A percentile compares a stretch with the other conserved stretches of the same genome.
These are phyloP conservation scores for Corrigiola litoralis DNA, from an alignment of 179 eudicot species.

Conservation along the genomic window DNA sequence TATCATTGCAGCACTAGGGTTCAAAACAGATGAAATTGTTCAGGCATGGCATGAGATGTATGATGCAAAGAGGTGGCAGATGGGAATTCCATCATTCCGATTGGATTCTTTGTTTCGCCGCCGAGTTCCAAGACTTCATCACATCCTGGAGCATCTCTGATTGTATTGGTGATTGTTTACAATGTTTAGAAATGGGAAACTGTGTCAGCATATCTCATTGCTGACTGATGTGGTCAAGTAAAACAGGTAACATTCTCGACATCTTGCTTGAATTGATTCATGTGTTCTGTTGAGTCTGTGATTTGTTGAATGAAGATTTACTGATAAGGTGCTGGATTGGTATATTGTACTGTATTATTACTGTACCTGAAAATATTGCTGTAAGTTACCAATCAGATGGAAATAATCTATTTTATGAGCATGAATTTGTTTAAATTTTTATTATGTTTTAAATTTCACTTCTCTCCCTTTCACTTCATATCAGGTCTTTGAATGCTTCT, in stretches of 20 bases:
- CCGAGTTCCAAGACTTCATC: conserved; percentile 65
- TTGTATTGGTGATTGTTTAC: conserved; percentile 4
- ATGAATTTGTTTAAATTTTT: neutral
- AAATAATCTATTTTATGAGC: neutral
- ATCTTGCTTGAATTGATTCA: neutral
- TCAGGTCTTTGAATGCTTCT: neutral
- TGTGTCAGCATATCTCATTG: conserved; percentile 20
- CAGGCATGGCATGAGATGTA: conserved; percentile 99
- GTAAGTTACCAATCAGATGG: neutral
- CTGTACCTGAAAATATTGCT: no score
- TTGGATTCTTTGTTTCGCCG: conserved; percentile 86
- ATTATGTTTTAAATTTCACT: neutral
- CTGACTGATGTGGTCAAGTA: conserved; percentile 29
- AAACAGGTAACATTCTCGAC: conserved; percentile 31
- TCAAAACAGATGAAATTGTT: conserved; percentile 88
- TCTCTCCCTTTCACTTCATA: neutral
- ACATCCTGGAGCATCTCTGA: conserved; percentile 58
- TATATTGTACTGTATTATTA: no score
- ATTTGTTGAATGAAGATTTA: neutral
- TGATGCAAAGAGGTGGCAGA: conserved; percentile 87
- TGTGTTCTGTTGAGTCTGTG: neutral
- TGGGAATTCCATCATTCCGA: conserved; percentile 71
- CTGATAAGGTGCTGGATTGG: neutral
- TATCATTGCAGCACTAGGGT: conserved; percentile 48
- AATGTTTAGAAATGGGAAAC: conserved; percentile 14